Evolutionary conservation across 768 basidiomycete species (phyloP), one percentile per base, ranked within the genome.

Genomic region (Peribolospora baueri): DNA sequence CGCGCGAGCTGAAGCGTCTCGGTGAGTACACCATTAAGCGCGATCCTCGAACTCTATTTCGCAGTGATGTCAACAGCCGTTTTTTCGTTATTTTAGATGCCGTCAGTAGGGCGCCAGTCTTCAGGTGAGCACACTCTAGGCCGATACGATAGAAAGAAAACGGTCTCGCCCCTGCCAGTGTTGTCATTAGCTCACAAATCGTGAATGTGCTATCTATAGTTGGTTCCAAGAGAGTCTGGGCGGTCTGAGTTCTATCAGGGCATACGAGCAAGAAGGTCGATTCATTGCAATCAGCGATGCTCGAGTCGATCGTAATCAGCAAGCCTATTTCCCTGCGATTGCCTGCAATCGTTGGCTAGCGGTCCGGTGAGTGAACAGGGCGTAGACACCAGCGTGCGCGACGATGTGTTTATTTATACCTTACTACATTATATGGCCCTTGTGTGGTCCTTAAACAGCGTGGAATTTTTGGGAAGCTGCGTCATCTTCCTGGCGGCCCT

Each of bases 131-230:
- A 25, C 25, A 25, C 25, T 25, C 25, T 25, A 25, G 25, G 25
- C 25, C 25, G 25, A 25, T 25, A 25, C 25, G 1, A 25, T 25
- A 25, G 25, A 25, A 25, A 25, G 25, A 25, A 25, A 25, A 25
- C 25, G 25, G 25, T 1, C 25, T 25, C 25, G 25, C 25, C 25
- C 25, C 25, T 25, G 25, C 1, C 25, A 25, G 25, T 25, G 25
- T 25, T 25, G 25, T 25, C 25, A 25, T 25, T 25, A 25, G 25
- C 25, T 25, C 25, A 25, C 25, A 25, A 25, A 25, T 25, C 25
- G 25, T 25, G 25, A 83, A 45, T 85, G 84, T 0, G 88, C 91
- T 1, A 85, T 97, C 56, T 90, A 91, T 46, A 84, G 79, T 76
- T 3, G 68, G 79, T 66, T 63, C 57, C 56, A 59, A 13, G 65